phyloP scores from a whole-genome alignment of 352 stramenopile species.

The Globisporangium cylindrosporum region DNA sequence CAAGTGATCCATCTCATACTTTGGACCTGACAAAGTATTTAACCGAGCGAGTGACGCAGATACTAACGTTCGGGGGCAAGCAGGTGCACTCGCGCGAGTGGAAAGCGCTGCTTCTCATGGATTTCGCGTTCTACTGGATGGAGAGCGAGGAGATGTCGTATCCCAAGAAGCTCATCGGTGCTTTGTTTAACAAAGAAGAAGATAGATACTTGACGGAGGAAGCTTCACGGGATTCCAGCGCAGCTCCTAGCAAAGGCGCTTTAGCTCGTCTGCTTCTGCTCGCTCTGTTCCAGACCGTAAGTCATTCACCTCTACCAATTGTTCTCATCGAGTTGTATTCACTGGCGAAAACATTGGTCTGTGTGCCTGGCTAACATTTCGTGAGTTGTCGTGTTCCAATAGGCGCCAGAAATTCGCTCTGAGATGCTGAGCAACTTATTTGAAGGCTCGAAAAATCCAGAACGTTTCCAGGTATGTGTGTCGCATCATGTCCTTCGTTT shows the following conservation, averaged over 20 bases:
- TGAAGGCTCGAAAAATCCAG: constrained; percentile 19
- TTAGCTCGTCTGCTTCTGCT: constrained; percentile 18
- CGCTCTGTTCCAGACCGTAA: constrained; percentile 20
- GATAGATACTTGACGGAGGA: too few relatives aligned
- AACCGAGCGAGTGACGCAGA: constrained; percentile 29
- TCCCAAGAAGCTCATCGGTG: neutral
- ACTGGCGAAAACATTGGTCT: neutral
- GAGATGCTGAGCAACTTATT: constrained; percentile 57
- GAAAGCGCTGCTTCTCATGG: constrained; percentile 76
- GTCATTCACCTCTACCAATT: neutral
- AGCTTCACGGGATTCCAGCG: neutral
- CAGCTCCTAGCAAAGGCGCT: constrained; percentile 4
- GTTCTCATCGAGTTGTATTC: neutral
- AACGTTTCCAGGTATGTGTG: constrained; percentile 10
- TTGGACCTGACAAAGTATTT: constrained; percentile 26
- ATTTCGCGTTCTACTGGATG: constrained; percentile 67
- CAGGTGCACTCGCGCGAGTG: constrained; percentile 66
- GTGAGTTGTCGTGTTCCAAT: neutral
- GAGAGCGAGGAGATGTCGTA: constrained; percentile 14
- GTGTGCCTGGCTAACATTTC: neutral
- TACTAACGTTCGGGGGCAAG: constrained; percentile 66
- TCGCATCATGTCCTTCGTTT: neutral
- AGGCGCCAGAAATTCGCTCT: constrained; percentile 50
- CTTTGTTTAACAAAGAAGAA: neutral
- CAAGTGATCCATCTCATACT: neutral